These are phyloP conservation scores for Fusarium beomiforme DNA, from an alignment of 2,329 filamentous ascomycete genomes.

Conservation along the genomic window DNA sequence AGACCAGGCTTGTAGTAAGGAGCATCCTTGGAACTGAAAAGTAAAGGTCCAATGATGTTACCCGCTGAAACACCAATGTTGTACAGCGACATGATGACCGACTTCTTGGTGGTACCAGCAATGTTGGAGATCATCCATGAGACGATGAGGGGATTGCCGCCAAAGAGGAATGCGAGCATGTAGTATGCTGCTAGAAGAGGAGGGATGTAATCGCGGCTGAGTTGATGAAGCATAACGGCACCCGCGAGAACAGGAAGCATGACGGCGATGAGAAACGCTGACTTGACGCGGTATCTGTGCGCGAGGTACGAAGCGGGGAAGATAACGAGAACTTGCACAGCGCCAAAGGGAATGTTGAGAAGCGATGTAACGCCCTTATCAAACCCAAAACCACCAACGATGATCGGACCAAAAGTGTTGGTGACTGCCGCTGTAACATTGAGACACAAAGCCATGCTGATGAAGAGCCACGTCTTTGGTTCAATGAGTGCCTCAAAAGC, in stretches of 20 bases:
- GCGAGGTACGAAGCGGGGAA: conserved; percentile 67
- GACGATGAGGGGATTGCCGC: conserved; percentile 72
- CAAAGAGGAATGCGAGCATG: conserved; percentile 72
- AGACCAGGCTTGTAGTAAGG: conserved; percentile 69
- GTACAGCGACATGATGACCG: conserved; percentile 70
- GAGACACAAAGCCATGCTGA: conserved; percentile 67
- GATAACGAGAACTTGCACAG: conserved; percentile 68
- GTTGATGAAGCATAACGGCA: conserved; percentile 64
- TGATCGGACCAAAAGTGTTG: conserved; percentile 72
- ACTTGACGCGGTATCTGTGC: conserved; percentile 66
- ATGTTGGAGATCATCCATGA: conserved; percentile 77
- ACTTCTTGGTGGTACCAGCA: conserved; percentile 74
- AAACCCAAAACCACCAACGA: conserved; percentile 68
- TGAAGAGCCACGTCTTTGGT: conserved; percentile 67
- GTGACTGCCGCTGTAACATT: conserved; percentile 72
- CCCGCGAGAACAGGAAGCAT: conserved; percentile 70
- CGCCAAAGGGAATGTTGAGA: conserved; percentile 74
- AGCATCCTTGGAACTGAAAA: conserved; percentile 67
- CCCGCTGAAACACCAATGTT: conserved; percentile 70
- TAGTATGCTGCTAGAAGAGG: conserved; percentile 70
- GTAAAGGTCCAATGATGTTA: conserved; percentile 73
- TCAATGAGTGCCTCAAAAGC: conserved; percentile 61
- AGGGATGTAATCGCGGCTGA: conserved; percentile 53
- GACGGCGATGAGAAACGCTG: conserved; percentile 61
- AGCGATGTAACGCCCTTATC: conserved; percentile 67